Conservation (phyloP, 2,329 filamentous ascomycete genomes). For the Neonectria magnoliae region DNA sequence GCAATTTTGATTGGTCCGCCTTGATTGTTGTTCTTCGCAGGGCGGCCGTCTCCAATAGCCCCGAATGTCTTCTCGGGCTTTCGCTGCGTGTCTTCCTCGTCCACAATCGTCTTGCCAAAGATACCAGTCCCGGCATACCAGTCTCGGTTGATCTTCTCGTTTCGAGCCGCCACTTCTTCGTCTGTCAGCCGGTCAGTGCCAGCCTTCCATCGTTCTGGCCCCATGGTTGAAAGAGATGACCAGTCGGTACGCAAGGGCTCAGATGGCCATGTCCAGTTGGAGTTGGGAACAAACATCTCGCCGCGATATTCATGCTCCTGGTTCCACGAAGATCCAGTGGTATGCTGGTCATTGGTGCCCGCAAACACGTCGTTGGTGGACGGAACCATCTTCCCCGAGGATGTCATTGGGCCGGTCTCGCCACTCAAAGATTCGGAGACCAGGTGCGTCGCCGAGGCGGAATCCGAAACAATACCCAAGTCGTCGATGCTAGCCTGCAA, state of each 20-base stretch:
- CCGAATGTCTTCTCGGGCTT: constrained; percentile 46
- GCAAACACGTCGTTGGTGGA: constrained; percentile 8
- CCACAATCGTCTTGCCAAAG: constrained; percentile 47
- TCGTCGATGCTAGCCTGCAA: constrained; percentile 37
- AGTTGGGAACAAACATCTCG: constrained; percentile 7
- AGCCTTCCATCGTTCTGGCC: constrained; percentile 23
- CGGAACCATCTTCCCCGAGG: background rate
- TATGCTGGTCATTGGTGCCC: constrained; percentile 4
- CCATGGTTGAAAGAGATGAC: constrained; percentile 9
- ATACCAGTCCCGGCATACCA: constrained; percentile 55
- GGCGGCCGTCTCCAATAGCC: constrained; percentile 51
- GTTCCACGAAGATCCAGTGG: background rate
- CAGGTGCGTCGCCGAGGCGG: constrained; percentile 13
- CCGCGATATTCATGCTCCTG: background rate
- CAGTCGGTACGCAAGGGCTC: constrained; percentile 15
- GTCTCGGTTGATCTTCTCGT: constrained; percentile 43
- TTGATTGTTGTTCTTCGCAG: constrained; percentile 34
- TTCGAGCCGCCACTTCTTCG: constrained; percentile 39
- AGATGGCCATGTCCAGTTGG: constrained; percentile 21
- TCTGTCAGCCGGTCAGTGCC: constrained; percentile 34
- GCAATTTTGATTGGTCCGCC: constrained; percentile 47
- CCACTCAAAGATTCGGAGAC: constrained; percentile 9
- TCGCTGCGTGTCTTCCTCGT: constrained; percentile 45
- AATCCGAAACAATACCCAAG: constrained; percentile 22
- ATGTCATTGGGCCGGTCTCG: constrained; percentile 1